Percentiles rank a stretch among this genome's conserved stretches.
phyloP scores from a whole-genome alignment of 106 monocot genomes.

The Acanthochlamys bracteata region DNA sequence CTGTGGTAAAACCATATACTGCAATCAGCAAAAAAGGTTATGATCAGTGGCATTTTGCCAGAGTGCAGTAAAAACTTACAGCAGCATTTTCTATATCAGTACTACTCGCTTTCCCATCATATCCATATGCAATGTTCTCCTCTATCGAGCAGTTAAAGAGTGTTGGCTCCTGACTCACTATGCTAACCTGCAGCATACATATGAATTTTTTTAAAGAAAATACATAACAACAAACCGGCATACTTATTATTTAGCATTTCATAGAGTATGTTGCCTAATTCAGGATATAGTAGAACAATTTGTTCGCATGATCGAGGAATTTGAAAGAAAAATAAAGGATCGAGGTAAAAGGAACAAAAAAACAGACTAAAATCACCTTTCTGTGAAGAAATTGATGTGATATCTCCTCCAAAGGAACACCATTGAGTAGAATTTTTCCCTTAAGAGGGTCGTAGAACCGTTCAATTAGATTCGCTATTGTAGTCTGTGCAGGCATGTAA shows the following conservation, averaged over 20 bases:
- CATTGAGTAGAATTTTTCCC: constrained; percentile 84
- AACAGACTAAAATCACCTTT: constrained; percentile 33
- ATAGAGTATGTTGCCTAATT: no score
- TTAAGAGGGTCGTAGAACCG: constrained; percentile 91
- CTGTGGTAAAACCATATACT: constrained; percentile 20
- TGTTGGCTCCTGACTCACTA: constrained; percentile 94
- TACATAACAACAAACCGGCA: no score
- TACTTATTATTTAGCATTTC: no score
- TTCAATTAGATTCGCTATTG: constrained; percentile 93
- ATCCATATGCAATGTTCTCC: constrained; percentile 97
- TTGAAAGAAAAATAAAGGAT: no score
- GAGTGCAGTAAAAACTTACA: constrained; percentile 35
- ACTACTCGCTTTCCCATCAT: constrained; percentile 55
- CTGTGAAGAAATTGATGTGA: constrained; percentile 84
- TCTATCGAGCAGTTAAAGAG: constrained; percentile 93
- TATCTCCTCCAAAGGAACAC: constrained; percentile 78
- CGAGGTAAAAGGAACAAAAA: neutral
- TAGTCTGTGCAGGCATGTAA: constrained; percentile 50
- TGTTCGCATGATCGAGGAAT: no score
- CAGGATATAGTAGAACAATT: no score
- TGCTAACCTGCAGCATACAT: constrained; percentile 64
- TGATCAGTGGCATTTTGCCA: neutral
- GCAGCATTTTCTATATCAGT: constrained; percentile 80
- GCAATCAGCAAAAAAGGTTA: neutral
- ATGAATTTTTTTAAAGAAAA: neutral